A percentile compares a stretch with the other conserved stretches of the same genome.
Evolutionary conservation across 176 grass and related monocot genomes (phyloP).

Genomic region (Musa beccarii): DNA sequence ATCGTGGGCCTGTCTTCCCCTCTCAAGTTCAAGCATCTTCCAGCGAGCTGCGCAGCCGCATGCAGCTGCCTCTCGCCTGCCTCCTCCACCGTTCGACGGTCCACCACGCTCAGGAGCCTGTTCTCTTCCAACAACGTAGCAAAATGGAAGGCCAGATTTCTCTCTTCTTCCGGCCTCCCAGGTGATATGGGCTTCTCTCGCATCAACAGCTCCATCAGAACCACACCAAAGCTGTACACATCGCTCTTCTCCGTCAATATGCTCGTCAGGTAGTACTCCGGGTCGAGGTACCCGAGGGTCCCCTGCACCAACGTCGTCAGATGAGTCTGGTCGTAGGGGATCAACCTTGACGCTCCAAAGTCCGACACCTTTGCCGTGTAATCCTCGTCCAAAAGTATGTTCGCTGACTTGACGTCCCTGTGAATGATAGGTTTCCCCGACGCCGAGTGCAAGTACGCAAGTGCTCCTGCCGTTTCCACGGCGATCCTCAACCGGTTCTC

Average conservation of each 20-base stretch:
- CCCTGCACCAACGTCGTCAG: slow-evolving; percentile 52
- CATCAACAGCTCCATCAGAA: slow-evolving; percentile 44
- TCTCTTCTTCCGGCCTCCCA: slow-evolving; percentile 26
- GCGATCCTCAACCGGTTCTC: slow-evolving; percentile 34
- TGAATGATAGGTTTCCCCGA: slow-evolving; percentile 38
- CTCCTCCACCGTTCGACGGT: slow-evolving; percentile 30
- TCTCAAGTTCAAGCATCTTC: slow-evolving; percentile 40
- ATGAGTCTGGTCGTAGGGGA: slow-evolving; percentile 48
- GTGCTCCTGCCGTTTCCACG: slow-evolving; percentile 31
- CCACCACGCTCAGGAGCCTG: slow-evolving; percentile 25
- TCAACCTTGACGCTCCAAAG: slow-evolving; percentile 42
- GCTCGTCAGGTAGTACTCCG: slow-evolving; percentile 47
- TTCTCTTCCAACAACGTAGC: slow-evolving; percentile 25
- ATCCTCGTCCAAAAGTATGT: slow-evolving; percentile 41
- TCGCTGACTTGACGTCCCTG: slow-evolving; percentile 51
- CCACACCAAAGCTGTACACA: slow-evolving; percentile 54
- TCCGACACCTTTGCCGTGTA: slow-evolving; percentile 49
- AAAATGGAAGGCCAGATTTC: slow-evolving; percentile 37
- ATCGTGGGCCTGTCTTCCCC: slow-evolving; percentile 39
- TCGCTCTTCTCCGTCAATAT: slow-evolving; percentile 43
- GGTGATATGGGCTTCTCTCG: slow-evolving; percentile 34
- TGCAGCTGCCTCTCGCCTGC: slow-evolving; percentile 30
- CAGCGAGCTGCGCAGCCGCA: slow-evolving; percentile 24
- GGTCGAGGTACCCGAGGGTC: slow-evolving; percentile 50
- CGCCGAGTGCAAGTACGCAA: slow-evolving; percentile 36